A percentile compares a stretch with the other conserved stretches of the same genome.
phyloP scores from a whole-genome alignment of 108 stramenopile species.

The Nitzschia sp. region DNA sequence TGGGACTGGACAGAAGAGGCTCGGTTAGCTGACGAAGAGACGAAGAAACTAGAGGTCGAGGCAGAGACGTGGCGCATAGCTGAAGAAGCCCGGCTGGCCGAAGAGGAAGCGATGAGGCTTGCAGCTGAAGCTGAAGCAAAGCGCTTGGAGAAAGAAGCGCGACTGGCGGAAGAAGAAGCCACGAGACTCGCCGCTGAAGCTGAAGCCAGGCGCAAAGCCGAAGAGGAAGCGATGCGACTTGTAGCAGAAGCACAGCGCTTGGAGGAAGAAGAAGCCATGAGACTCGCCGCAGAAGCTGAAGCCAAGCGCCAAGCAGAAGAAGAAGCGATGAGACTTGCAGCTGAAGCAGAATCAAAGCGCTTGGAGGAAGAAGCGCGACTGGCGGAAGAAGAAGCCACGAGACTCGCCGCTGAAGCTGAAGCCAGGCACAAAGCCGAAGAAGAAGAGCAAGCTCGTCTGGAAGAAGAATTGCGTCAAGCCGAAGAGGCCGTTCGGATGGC shows the following conservation, averaged over 20 bases:
- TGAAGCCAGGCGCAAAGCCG: neutral
- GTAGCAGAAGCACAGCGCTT: slow-evolving; percentile 1
- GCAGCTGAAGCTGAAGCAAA: slow-evolving; percentile 9
- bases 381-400: slow-evolving; percentile 13
- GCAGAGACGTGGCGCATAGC: slow-evolving; percentile 42
- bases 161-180: slow-evolving; percentile 2
- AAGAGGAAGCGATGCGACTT: neutral
- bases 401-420: neutral
- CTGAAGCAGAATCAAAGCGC: neutral
- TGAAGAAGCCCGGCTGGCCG: slow-evolving; percentile 36
- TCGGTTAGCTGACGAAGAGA: slow-evolving; percentile 5
- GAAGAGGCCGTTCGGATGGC: slow-evolving; percentile 15
- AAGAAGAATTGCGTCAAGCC: neutral
- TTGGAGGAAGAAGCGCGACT: neutral
- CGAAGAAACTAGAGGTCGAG: slow-evolving; percentile 29
- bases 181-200: neutral
- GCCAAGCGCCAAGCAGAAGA: slow-evolving; percentile 10
- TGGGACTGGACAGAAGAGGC: slow-evolving; percentile 27
- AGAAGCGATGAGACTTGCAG: neutral
- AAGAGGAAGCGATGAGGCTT: neutral
- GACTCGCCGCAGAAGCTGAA: slow-evolving; percentile 8
- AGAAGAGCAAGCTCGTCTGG: slow-evolving; percentile 1
- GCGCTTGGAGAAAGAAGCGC: slow-evolving; percentile 11
- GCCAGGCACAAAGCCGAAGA: slow-evolving; percentile 9
- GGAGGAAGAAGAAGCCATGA: neutral